Base-by-base conservation (phyloP, 495 filamentous ascomycete species). In the Parathielavia appendiculata region DNA sequence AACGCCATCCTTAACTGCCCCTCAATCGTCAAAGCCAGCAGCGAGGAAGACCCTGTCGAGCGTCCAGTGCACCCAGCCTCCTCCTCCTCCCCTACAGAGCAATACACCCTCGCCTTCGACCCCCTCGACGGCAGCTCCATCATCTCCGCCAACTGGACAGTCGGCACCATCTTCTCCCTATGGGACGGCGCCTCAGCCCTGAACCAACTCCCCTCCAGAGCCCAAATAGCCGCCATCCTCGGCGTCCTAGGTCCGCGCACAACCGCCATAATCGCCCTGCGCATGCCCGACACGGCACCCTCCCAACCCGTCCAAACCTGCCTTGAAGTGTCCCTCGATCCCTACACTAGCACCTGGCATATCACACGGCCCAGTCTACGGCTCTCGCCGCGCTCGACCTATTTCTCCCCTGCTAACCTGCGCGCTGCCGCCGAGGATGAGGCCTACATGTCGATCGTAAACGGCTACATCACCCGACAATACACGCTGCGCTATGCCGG, bases 101-200 rank as follows among this genome's bases (percentile, higher is more conserved):
- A 72, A n/a, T 81, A 81, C 65, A 77, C 79, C 1, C 54, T 81
- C n/a, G 79, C 76, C 4, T 82, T 82, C 61, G 79, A 82, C 59
- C 79, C 79, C 20, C 71, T 81, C 0, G 79, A 82, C 56, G 78
- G 79, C 10, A 76, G 72, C 66, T 80, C 77, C 34, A 81, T 81
- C 61, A 79, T 81, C 49, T 71, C 71, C 10, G 71, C 79, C 1
- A 81, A 82, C 48, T 81, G 77, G 76, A 72, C 75, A 4, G 79
- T 82, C 17, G 79, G 79, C 10, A 77, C 78, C 19, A 81, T 82
- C 50, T 60, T 81, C 39, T 76, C 75, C 26, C 63, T 81, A 23
- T 82, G 79, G 79, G 70, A 77, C 34, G 76, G 76, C 14, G 53
- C 52, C 0, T 68, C 74, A 0, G 78, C 76, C 0, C 65, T 82